Conservation (phyloP, 352 stramenopile genomes). For the Globisporangium nodosum region DNA sequence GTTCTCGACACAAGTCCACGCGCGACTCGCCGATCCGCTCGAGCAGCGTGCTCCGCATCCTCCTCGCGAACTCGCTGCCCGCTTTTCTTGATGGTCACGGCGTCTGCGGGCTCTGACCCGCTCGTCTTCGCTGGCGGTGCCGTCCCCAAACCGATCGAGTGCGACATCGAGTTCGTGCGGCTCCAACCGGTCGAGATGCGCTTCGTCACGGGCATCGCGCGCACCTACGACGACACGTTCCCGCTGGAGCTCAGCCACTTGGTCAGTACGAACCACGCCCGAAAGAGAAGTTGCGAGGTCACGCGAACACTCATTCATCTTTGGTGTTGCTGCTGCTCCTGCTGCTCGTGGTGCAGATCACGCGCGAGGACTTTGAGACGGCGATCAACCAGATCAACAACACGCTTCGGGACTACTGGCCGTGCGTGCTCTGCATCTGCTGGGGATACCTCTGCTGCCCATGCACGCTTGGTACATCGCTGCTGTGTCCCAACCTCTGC, state of each 20-base stretch:
- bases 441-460: slow-evolving; percentile 63
- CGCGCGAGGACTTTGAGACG: slow-evolving; percentile 54
- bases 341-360: slow-evolving; percentile 18
- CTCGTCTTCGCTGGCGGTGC: background rate
- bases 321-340: too few species aligned
- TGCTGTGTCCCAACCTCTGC: slow-evolving; percentile 68
- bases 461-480: slow-evolving; percentile 57
- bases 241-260: slow-evolving; percentile 46
- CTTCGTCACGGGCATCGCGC: slow-evolving; percentile 66
- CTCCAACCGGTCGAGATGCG: slow-evolving; percentile 53
- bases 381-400: slow-evolving; percentile 86
- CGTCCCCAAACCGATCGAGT: background rate
- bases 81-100: background rate
- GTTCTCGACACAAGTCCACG: too few species aligned
- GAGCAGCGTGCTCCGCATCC: too few species aligned
- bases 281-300: too few species aligned
- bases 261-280: slow-evolving; percentile 13
- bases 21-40: too few species aligned
- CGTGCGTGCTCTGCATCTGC: slow-evolving; percentile 65
- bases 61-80: too few species aligned
- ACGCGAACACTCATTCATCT: too few species aligned
- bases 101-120: background rate
- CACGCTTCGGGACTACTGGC: slow-evolving; percentile 80
- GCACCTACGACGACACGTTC: slow-evolving; percentile 72
- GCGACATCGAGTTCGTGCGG: slow-evolving; percentile 33